Conservation (phyloP, 768 basidiomycete genomes). For the Pulveroboletus frians region DNA sequence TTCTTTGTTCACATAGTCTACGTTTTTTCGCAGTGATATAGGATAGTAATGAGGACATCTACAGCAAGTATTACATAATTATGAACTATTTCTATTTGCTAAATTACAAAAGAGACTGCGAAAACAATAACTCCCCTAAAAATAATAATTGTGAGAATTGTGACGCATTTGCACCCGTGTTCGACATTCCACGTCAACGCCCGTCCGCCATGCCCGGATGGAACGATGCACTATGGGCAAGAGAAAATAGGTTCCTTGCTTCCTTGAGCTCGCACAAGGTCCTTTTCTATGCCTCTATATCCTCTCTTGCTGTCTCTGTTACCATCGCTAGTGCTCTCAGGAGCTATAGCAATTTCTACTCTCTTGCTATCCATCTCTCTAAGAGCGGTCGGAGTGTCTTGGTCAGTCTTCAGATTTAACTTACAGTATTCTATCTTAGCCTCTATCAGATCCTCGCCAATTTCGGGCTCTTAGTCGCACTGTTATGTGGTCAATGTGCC, state of each 20-base stretch:
- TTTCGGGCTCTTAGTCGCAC: constrained; percentile 73
- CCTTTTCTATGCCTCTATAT: constrained; percentile 62
- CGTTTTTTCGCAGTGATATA: too few species aligned
- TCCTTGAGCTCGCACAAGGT: constrained; percentile 60
- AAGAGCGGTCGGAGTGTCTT: constrained; percentile 90
- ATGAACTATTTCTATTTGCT: too few species aligned
- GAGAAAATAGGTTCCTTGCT: constrained; percentile 44
- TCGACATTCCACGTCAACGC: neutral
- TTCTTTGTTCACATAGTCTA: too few species aligned
- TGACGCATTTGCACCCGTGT: neutral
- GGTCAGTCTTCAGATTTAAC: constrained; percentile 41
- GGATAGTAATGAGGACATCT: too few species aligned
- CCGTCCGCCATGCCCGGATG: constrained; percentile 39
- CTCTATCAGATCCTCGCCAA: constrained; percentile 76
- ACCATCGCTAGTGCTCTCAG: constrained; percentile 77
- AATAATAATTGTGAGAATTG: constrained; percentile 13
- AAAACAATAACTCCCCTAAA: too few species aligned
- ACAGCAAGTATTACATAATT: too few species aligned
- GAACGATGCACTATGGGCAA: constrained; percentile 44
- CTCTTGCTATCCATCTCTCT: constrained; percentile 87
- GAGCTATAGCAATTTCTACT: constrained; percentile 88
- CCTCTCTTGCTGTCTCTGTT: constrained; percentile 61
- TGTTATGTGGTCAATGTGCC: constrained; percentile 70
- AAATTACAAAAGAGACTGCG: too few species aligned
- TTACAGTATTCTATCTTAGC: constrained; percentile 2